These are phyloP conservation scores for Allium sativum DNA, from an alignment of 106 monocot species.

Conservation along the genomic window DNA sequence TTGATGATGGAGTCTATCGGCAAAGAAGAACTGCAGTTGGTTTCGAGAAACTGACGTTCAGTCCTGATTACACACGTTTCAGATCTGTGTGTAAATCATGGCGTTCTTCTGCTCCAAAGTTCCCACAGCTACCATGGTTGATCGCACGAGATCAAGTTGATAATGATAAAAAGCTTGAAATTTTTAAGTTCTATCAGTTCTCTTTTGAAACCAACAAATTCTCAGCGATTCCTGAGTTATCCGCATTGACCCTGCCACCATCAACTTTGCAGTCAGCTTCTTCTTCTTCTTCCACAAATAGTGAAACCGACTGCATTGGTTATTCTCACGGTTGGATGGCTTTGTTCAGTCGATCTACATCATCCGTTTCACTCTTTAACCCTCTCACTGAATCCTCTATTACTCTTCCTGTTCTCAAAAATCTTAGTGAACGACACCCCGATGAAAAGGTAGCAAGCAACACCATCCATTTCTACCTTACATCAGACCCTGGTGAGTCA, in stretches of 20 bases:
- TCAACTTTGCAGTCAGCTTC: too few relatives aligned
- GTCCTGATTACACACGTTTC: slow-evolving; percentile 16
- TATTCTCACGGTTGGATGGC: neutral
- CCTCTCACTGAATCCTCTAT: neutral
- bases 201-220: neutral
- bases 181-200: neutral
- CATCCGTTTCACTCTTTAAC: neutral
- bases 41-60: neutral
- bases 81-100: slow-evolving; percentile 21
- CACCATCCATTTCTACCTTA: neutral
- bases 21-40: neutral
- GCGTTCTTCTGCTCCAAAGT: slow-evolving; percentile 14
- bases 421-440: neutral
- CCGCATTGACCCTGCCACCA: neutral
- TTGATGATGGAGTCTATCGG: too few relatives aligned
- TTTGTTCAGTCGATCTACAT: neutral
- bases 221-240: neutral
- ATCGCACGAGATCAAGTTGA: neutral
- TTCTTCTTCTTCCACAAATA: too few relatives aligned
- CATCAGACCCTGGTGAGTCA: neutral
- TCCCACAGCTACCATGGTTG: slow-evolving; percentile 10
- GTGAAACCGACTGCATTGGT: neutral
- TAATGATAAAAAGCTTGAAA: neutral
- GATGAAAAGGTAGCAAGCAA: neutral
- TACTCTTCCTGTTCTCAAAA: neutral